Base-by-base conservation (phyloP, 495 filamentous ascomycete species). In the Alectoria sarmentosa region DNA sequence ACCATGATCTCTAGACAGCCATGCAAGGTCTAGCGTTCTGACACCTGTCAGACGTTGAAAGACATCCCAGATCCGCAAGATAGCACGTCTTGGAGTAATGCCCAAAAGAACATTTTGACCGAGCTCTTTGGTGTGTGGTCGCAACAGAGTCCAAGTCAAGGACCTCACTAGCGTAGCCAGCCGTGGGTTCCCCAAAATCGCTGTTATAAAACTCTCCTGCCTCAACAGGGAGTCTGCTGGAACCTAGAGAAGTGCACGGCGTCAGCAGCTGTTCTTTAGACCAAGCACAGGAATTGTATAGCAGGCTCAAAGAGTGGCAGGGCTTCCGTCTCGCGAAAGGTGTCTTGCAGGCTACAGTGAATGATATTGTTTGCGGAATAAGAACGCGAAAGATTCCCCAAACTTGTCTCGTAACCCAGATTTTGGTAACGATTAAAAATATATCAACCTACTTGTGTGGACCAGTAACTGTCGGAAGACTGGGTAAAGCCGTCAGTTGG, bases 81-180 rank as follows among this genome's bases (percentile, higher is more conserved):
- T 54, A 13, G 26, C 23, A 52, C 48, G 48, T 52, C 26, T 17
- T 30, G 48, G 17, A 30, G 3, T 54, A 32, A 30, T 54, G 23
- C 46, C 49, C 28, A 54, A 54, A 10, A 54, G 49, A 54, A 19
- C 3, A 32, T 17, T 19, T 10, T 28, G 49, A 32, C 8, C 17
- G 23, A 17, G 26, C 15, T 54, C 49, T 32, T 54, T 54, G 28
- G 26, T 32, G 23, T 32, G 28, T 54, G 28, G 28, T 30, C 28
- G 49, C 15, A 54, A 28, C 49, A 54, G 28, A 15, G 49, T 54
- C 49, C 49, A 54, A 30, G 49, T 54, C 28, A 54, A 54, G 49
- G 49, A 54, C 32, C 32, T 30, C 28, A 54, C 49, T 2, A 54
- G 26, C 49, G 14, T 6, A 54, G 49, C 49, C 11, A 54, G 49